phyloP scores from a whole-genome alignment of 345 rosid species.

The Corchorus olitorius region DNA sequence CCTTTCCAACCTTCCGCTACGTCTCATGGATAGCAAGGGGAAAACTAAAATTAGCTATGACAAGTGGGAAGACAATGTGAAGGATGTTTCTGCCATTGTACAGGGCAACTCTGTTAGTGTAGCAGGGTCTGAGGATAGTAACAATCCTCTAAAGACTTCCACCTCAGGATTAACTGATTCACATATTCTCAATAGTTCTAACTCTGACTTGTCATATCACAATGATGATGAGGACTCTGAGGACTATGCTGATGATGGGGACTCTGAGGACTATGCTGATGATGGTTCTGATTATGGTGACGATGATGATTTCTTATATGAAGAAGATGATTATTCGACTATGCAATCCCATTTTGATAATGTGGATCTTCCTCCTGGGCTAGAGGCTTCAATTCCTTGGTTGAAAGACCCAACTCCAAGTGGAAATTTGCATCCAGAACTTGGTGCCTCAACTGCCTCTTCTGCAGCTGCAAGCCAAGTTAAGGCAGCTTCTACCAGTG shows the following conservation, averaged over 20 bases:
- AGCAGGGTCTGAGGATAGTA: constrained; percentile 28
- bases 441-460: constrained; percentile 16
- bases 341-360: constrained; percentile 52
- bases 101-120: constrained; percentile 28
- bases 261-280: constrained; percentile 31
- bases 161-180: constrained; percentile 31
- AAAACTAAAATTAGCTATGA: constrained; percentile 35
- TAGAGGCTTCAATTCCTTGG: constrained; percentile 55
- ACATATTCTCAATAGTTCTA: constrained; percentile 31
- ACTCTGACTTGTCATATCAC: constrained; percentile 37
- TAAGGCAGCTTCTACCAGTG: constrained; percentile 25
- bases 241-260: constrained; percentile 25
- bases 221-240: constrained; percentile 28
- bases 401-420: constrained; percentile 32
- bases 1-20: too few relatives aligned
- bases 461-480: constrained; percentile 23
- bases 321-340: constrained; percentile 39
- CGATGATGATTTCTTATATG: constrained; percentile 29
- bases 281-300: constrained; percentile 35
- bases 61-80: constrained; percentile 19
- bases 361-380: constrained; percentile 62
- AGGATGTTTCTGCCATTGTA: constrained; percentile 40
- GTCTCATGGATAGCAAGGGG: constrained; percentile 31
- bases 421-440: background rate
- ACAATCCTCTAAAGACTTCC: constrained; percentile 33